Conservation (phyloP, 257 asterid genomes). For the Oldenlandia corymbosa region DNA sequence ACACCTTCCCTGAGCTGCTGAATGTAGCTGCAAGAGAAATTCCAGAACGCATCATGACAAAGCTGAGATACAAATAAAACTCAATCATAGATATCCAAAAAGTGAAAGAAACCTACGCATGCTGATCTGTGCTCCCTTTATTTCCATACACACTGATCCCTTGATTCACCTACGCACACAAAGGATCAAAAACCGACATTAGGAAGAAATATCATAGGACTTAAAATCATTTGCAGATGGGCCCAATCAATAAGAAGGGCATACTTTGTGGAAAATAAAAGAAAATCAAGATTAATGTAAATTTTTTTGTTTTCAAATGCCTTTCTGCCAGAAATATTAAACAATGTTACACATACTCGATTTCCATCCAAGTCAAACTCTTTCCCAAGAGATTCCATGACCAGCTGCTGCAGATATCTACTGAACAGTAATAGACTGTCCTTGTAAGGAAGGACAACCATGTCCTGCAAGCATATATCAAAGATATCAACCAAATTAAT, state of each 20-base stretch:
- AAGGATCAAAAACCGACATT: background rate
- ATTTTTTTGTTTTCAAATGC: background rate
- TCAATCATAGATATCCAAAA: background rate
- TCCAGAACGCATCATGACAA: background rate
- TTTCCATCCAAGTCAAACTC: slow-evolving; percentile 97
- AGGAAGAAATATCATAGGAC: background rate
- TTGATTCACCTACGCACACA: slow-evolving; percentile 70
- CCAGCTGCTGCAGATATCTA: slow-evolving; percentile 95
- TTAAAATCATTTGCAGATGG: background rate
- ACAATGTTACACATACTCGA: slow-evolving; percentile 46
- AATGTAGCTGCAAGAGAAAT: slow-evolving; percentile 57
- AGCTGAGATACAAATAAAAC: background rate
- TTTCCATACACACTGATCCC: slow-evolving; percentile 94
- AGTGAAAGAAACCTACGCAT: slow-evolving; percentile 60
- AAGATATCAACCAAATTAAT: slow-evolving; percentile 5
- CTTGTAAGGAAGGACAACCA: slow-evolving; percentile 99
- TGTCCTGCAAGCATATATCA: slow-evolving; percentile 61
- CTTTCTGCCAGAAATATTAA: background rate
- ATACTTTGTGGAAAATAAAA: background rate
- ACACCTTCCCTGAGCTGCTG: slow-evolving; percentile 99
- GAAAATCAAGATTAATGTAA: background rate
- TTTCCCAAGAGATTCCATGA: slow-evolving; percentile 98
- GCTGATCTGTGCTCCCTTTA: slow-evolving; percentile 99
- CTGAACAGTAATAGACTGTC: slow-evolving; percentile 90
- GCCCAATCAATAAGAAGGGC: background rate